These are phyloP conservation scores for Eucalyptus regnans DNA, from an alignment of 345 rosid genomes.

Conservation along the genomic window DNA sequence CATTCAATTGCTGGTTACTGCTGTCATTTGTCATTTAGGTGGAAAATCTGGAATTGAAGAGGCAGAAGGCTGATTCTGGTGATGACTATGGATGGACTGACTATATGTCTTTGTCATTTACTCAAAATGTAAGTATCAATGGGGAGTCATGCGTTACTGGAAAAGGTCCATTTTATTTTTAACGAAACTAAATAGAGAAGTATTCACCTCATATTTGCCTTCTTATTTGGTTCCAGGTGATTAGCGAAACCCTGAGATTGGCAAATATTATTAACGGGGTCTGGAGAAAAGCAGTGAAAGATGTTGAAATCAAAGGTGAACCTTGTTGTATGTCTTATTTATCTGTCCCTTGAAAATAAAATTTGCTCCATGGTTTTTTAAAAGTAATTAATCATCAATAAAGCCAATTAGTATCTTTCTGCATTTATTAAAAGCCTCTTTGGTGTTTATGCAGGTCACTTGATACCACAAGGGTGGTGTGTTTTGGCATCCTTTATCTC, in stretches of 20 bases:
- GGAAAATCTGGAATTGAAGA: slow-evolving; percentile 81
- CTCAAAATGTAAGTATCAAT: slow-evolving; percentile 64
- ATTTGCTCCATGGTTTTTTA: neutral
- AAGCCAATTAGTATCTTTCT: neutral
- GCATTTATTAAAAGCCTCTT: neutral
- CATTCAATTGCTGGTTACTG: neutral
- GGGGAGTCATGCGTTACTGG: neutral
- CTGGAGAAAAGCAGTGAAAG: slow-evolving; percentile 89
- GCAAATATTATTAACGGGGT: slow-evolving; percentile 87
- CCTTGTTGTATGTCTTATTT: neutral
- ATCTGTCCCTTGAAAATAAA: neutral
- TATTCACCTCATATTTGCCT: neutral
- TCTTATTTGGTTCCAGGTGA: slow-evolving; percentile 31
- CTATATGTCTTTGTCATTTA: slow-evolving; percentile 77
- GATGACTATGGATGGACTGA: slow-evolving; percentile 63
- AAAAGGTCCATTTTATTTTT: neutral
- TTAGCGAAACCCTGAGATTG: slow-evolving; percentile 83
- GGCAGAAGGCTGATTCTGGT: slow-evolving; percentile 28
- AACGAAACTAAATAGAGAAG: neutral
- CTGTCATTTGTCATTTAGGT: slow-evolving; percentile 21
- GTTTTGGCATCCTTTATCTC: slow-evolving; percentile 77
- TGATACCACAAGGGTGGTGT: slow-evolving; percentile 95
- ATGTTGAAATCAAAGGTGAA: slow-evolving; percentile 80
- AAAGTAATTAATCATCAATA: neutral
- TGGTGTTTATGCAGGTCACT: slow-evolving; percentile 43